Evolutionary conservation across 2,329 filamentous ascomycete species (phyloP).

Genomic region (Colletotrichum euphorbiae): DNA sequence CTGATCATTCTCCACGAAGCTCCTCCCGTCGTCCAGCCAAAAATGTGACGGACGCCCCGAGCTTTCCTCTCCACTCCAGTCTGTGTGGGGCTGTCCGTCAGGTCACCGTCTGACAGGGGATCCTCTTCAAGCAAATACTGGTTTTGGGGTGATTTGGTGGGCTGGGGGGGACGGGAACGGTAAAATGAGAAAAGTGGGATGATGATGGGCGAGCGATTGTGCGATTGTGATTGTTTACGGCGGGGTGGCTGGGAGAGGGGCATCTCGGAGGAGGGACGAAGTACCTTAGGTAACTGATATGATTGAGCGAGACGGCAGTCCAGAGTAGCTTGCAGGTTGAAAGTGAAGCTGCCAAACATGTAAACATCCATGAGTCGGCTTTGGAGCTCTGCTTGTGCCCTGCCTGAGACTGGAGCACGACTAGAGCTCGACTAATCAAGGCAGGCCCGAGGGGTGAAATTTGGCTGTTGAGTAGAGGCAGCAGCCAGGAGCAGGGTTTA

Average conservation of each 20-base stretch:
- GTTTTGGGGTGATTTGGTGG: slow-evolving; percentile 9
- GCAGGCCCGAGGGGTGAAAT: neutral
- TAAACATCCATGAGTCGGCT: neutral
- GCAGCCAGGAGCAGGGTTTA: neutral
- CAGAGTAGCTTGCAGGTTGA: neutral
- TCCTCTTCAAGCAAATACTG: slow-evolving; percentile 11
- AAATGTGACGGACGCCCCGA: slow-evolving; percentile 27
- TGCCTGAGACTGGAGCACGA: neutral
- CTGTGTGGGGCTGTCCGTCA: slow-evolving; percentile 20
- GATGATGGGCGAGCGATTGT: slow-evolving; percentile 4
- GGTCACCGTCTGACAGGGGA: slow-evolving; percentile 6
- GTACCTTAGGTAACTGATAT: slow-evolving; percentile 1
- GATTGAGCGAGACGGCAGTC: neutral
- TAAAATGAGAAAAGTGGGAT: neutral
- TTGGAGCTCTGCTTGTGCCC: neutral
- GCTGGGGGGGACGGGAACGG: neutral
- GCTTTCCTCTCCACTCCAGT: slow-evolving; percentile 10
- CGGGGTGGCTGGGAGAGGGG: slow-evolving; percentile 30
- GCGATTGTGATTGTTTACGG: slow-evolving; percentile 15
- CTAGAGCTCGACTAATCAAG: neutral
- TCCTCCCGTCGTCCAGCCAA: slow-evolving; percentile 39
- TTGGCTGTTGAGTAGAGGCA: neutral
- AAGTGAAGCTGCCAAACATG: slow-evolving; percentile 18
- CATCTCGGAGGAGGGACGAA: neutral
- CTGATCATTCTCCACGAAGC: slow-evolving; percentile 30